These are phyloP conservation scores for Pleurotus sapidus DNA, from an alignment of 768 basidiomycete genomes.

Conservation along the genomic window DNA sequence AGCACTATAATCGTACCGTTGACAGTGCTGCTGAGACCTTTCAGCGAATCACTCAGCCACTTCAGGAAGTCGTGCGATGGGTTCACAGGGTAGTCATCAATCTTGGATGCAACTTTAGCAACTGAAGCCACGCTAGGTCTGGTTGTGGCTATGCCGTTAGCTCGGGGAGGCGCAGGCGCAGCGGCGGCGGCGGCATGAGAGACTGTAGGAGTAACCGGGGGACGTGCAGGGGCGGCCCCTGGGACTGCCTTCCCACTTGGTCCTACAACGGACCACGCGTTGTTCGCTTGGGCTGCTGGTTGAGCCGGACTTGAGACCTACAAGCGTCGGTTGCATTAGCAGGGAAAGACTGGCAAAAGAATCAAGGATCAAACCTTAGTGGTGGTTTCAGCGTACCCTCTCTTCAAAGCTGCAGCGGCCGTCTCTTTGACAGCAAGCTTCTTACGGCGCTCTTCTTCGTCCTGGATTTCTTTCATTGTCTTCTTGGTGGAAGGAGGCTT, in stretches of 20 bases:
- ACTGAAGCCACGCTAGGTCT: slow-evolving; percentile 31
- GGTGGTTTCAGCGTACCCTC: slow-evolving; percentile 78
- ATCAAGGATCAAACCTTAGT: slow-evolving; percentile 51
- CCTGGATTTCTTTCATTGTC: slow-evolving; percentile 98
- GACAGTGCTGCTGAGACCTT: slow-evolving; percentile 68
- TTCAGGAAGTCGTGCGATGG: slow-evolving; percentile 90
- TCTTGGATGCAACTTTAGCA: slow-evolving; percentile 33
- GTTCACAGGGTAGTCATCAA: slow-evolving; percentile 60
- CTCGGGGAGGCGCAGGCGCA: slow-evolving; percentile 27
- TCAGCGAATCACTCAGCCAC: slow-evolving; percentile 86
- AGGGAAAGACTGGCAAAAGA: background rate
- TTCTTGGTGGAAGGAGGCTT: slow-evolving; percentile 67
- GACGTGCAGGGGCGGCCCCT: slow-evolving; percentile 30
- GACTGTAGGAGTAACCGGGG: slow-evolving; percentile 27
- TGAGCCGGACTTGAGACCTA: slow-evolving; percentile 17
- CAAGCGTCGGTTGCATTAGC: background rate
- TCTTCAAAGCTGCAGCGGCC: slow-evolving; percentile 52
- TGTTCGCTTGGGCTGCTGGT: slow-evolving; percentile 23
- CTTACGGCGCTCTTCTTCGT: slow-evolving; percentile 91
- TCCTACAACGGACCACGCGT: slow-evolving; percentile 88
- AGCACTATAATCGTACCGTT: slow-evolving; percentile 48
- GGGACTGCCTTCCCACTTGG: slow-evolving; percentile 60
- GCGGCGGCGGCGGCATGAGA: slow-evolving; percentile 25
- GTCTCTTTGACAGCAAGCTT: slow-evolving; percentile 61
- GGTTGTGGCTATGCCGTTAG: slow-evolving; percentile 35